phyloP scores from a whole-genome alignment of 345 rosid species.

The Sapria himalayana region DNA sequence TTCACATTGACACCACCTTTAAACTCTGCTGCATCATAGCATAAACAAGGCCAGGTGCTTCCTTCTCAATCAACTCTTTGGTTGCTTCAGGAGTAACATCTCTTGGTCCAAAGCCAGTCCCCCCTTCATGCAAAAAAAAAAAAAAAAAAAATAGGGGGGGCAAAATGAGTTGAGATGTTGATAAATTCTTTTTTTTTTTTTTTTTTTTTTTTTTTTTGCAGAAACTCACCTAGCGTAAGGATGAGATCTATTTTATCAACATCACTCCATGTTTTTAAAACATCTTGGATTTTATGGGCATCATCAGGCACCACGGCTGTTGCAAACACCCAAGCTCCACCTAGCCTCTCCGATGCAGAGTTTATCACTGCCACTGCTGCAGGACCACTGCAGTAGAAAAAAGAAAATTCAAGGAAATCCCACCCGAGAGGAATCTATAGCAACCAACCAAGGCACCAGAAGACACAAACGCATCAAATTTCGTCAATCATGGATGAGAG shows the following conservation, averaged over 20 bases:
- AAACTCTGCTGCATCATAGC: slow-evolving; percentile 95
- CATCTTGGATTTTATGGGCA: slow-evolving; percentile 40
- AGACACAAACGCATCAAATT: too few relatives aligned
- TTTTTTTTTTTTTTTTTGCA: too few relatives aligned
- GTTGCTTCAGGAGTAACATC: slow-evolving; percentile 97
- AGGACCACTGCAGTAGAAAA: slow-evolving; percentile 80
- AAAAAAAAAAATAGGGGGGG: slow-evolving; percentile 2
- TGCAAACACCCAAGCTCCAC: slow-evolving; percentile 60
- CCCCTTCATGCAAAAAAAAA: slow-evolving; percentile 31
- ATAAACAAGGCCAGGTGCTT: slow-evolving; percentile 75
- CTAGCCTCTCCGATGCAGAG: slow-evolving; percentile 66
- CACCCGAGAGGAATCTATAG: too few relatives aligned
- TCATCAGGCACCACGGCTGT: slow-evolving; percentile 78
- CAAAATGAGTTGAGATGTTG: too few relatives aligned
- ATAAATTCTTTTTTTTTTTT: too few relatives aligned
- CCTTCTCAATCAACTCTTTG: slow-evolving; percentile 58
- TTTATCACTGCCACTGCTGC: slow-evolving; percentile 55
- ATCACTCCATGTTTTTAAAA: slow-evolving; percentile 63
- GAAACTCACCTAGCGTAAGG: slow-evolving; percentile 55
- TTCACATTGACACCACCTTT: slow-evolving; percentile 36
- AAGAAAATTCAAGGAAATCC: too few relatives aligned
- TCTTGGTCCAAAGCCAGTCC: slow-evolving; percentile 90
- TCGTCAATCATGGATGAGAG: too few relatives aligned
- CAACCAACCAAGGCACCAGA: too few relatives aligned
- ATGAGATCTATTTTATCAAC: slow-evolving; percentile 56